These are phyloP conservation scores for Uronychia setigera DNA, from an alignment of 73 alveolate species.

Conservation along the genomic window DNA sequence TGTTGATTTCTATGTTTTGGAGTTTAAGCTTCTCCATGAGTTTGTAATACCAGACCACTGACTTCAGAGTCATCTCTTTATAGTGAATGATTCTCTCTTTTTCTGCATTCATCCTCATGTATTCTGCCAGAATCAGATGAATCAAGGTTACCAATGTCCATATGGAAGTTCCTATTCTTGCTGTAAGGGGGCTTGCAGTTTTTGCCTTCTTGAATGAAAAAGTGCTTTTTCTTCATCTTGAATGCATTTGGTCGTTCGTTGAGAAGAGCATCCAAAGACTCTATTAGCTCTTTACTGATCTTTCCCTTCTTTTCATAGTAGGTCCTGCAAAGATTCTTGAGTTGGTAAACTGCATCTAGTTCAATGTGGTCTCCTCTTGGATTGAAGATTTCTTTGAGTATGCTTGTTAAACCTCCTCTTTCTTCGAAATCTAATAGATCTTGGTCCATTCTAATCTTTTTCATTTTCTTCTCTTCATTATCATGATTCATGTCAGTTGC, in stretches of 20 bases:
- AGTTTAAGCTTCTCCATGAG: not conserved
- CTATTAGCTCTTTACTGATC: slow-evolving; percentile 20
- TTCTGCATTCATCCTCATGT: slow-evolving; percentile 13
- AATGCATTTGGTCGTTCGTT: slow-evolving; percentile 54
- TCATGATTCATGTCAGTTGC: slow-evolving; percentile 13
- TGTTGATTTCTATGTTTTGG: not conserved
- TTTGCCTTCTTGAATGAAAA: not conserved
- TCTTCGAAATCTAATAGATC: slow-evolving; percentile 51
- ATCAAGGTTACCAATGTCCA: not conserved
- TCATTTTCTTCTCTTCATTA: slow-evolving; percentile 30
- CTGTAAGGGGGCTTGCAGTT: not conserved
- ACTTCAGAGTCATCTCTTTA: slow-evolving; percentile 2
- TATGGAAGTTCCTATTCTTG: not conserved
- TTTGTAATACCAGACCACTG: slow-evolving; percentile 21
- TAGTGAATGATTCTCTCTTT: not conserved
- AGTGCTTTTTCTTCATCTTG: slow-evolving; percentile 27
- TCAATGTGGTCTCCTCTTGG: slow-evolving; percentile 40
- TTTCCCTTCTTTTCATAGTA: slow-evolving; percentile 47
- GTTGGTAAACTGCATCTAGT: slow-evolving; percentile 44
- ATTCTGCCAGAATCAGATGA: not conserved
- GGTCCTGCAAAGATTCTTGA: slow-evolving; percentile 42
- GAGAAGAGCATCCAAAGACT: slow-evolving; percentile 38
- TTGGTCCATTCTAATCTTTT: slow-evolving; percentile 16
- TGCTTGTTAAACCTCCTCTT: slow-evolving; percentile 51
- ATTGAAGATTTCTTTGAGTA: slow-evolving; percentile 38